Evolutionary conservation across 2,329 filamentous ascomycete species (phyloP), one percentile per base, ranked within the genome.

Genomic region (Simplicillium aogashimaense): DNA sequence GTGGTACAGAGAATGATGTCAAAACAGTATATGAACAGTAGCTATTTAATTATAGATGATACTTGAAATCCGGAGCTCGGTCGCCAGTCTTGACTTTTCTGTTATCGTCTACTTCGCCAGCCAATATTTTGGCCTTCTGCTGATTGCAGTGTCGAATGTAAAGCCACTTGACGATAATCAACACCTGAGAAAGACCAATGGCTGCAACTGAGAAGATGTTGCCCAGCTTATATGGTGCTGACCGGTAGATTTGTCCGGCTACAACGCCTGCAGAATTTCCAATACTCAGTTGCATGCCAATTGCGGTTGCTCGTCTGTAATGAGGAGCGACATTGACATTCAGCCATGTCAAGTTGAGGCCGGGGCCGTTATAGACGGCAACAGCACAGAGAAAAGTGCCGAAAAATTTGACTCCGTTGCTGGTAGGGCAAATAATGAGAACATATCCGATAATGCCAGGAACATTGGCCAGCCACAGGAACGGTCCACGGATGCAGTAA

Each of bases 381-480:
- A 69, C 55, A 2, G 65, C 67, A 36, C 62, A 65, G 11, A 74
- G 53, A 50, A 67, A 74, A 1, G 65, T 68, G 3, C 63, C 67
- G 41, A 73, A 69, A 53, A 67, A 74, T 40, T 66, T 61, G 36
- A 71, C 64, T 1, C 66, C 65, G 15, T 73, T 56, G 45, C 66
- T 64, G 4, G 65, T 66, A 9, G 75, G 61, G 29, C 59, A 54
- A 2, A 74, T 50, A 4, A 73, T 61, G 25, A 74, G 47, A 13
- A 70, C 62, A 44, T 73, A 73, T 1, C 70, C 70, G 11, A 69
- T 46, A 16, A 73, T 62, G 3, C 65, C 67, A 28, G 70, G 63
- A 10, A 69, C 38, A 0, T 77, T 75, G 29, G 77, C 64, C 18
- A 58, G 46, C 18, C 85, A 79, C 46, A 86, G 82, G 59, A 61